These are phyloP conservation scores for Globisporangium yorkense DNA, from an alignment of 352 stramenopile species.

Conservation along the genomic window DNA sequence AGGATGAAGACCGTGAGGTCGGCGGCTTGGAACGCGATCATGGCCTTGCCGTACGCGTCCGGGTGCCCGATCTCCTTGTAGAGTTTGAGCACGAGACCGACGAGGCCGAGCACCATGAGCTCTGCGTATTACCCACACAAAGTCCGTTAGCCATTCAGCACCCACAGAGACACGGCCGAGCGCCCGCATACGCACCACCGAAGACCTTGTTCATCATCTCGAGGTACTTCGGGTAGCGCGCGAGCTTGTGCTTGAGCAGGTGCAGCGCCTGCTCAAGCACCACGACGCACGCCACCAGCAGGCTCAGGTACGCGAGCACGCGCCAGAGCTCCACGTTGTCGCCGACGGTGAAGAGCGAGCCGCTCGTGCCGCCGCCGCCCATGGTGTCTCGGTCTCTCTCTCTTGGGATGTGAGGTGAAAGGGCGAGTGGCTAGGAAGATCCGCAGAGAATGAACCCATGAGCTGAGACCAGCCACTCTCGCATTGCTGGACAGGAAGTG, in stretches of 20 bases:
- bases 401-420: too few relatives aligned
- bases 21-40: constrained; percentile 48
- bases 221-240: constrained; percentile 52
- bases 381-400: too few relatives aligned
- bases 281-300: constrained; percentile 46
- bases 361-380: constrained; percentile 5
- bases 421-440: too few relatives aligned
- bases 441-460: too few relatives aligned
- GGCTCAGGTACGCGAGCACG: constrained; percentile 37
- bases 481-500: too few relatives aligned
- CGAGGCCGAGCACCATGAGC: constrained; percentile 52
- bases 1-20: constrained; percentile 56
- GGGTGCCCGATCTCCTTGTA: constrained; percentile 30
- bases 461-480: too few relatives aligned
- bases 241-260: constrained; percentile 39
- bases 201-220: constrained; percentile 65
- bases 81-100: constrained; percentile 52
- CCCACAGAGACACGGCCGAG: background rate
- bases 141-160: background rate
- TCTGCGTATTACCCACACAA: constrained; percentile 14
- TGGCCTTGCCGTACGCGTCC: constrained; percentile 20
- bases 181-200: constrained; percentile 7
- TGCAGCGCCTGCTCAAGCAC: constrained; percentile 43
- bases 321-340: constrained; percentile 49
- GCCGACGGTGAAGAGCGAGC: constrained; percentile 51